These are phyloP conservation scores for Rehmannia glutinosa DNA, from an alignment of 257 asterid genomes.

Conservation along the genomic window DNA sequence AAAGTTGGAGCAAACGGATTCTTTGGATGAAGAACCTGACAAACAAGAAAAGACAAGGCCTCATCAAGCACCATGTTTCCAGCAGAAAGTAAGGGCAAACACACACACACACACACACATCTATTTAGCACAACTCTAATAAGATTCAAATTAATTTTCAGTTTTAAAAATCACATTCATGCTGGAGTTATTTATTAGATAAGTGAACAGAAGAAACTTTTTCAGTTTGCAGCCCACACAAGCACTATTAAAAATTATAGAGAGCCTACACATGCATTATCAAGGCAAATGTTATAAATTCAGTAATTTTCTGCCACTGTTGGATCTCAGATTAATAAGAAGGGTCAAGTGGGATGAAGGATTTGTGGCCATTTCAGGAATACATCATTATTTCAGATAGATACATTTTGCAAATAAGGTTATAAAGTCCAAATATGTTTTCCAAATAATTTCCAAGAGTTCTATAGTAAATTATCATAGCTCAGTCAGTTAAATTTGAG, in stretches of 20 bases:
- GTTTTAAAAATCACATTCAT: too few relatives aligned
- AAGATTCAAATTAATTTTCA: too few relatives aligned
- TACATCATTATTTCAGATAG: neutral
- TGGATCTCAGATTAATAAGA: slow-evolving; percentile 3
- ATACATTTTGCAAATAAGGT: neutral
- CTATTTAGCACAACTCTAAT: too few relatives aligned
- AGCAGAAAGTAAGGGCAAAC: too few relatives aligned
- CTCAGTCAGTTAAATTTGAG: neutral
- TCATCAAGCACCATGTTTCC: neutral
- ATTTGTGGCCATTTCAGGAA: neutral
- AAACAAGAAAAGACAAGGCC: slow-evolving; percentile 9
- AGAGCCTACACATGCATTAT: neutral
- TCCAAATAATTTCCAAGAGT: too few relatives aligned
- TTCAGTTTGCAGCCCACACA: neutral
- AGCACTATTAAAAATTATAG: neutral
- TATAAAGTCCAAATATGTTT: neutral
- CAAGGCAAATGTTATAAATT: neutral
- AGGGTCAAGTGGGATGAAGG: neutral
- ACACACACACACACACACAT: too few relatives aligned
- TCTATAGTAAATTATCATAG: neutral
- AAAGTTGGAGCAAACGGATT: slow-evolving; percentile 97
- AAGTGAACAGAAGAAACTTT: neutral
- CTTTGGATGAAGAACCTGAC: slow-evolving; percentile 91
- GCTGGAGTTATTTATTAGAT: neutral
- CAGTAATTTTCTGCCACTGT: neutral